Base-by-base conservation (phyloP, 2,329 filamentous ascomycete genomes). In the Phyllosticta ampelicida region DNA sequence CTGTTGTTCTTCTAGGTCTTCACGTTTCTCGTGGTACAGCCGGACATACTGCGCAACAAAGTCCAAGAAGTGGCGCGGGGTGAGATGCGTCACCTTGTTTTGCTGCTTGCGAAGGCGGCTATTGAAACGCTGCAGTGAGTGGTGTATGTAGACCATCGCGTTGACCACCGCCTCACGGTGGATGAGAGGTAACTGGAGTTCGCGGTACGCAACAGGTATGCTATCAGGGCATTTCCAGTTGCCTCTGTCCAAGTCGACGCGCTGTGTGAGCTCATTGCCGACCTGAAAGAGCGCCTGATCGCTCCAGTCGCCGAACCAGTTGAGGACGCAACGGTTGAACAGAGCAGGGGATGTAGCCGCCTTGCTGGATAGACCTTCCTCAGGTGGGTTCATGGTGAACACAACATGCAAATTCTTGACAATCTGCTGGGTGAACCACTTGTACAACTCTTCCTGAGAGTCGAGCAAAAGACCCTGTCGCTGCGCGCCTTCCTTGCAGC, bases 291-390 rank as follows among this genome's bases (percentile, higher is more conserved):
- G 81, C 44, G 94, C 95, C 75, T 99, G 94, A 72, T 99, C 94
- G 55, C 94, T 99, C 94, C 94, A 99, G 75, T 99, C 94, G 63
- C 94, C 94, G 71, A 99, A 96, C 94, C 94, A 99, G 75, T 99
- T 99, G 65, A 99, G 86, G 53, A 99, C 94, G 70, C 94, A 99
- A 80, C 94, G 87, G 78, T 99, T 99, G 86, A 99, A 99, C 68
- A 99, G 76, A 48, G 94, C 94, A 61, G 94, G 94, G 81, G 90
- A 96, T 2, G 95, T 99, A 26, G 94, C 95, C 59, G 94, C 94
- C 77, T 96, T 97, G 29, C 90, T 96, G 1, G 89, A 94, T 9
- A 99, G 77, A 0, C 94, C 92, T 65, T 94, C 94, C 69, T 96
- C 90, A 0, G 94, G 95, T 13, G 94, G 94, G 73, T 99, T 99